Base-by-base conservation (phyloP, 1,139 yeast species). In the Kodamaea ohmeri region DNA sequence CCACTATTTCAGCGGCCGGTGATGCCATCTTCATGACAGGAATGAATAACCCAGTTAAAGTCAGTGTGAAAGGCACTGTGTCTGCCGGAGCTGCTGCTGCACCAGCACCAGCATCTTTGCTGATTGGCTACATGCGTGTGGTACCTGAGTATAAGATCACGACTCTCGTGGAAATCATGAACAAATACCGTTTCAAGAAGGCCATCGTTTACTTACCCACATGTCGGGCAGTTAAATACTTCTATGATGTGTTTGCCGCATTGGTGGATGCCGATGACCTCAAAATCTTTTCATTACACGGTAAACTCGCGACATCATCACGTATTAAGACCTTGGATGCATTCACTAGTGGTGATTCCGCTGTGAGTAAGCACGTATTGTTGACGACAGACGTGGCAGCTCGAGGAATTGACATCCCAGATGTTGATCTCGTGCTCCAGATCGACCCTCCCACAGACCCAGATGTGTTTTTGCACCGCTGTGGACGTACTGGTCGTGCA, bases 401-500 rank as follows among this genome's bases (percentile, higher is more conserved):
- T 0, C 72, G 97, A 59, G 97, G 97, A 30, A 78, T 90, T 22
- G 97, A 90, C 65, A 80, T 89, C 22, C 95, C 96, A 1, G 92
- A 88, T 42, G 96, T 89, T 12, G 97, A 90, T 53, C 63, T 89
- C 27, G 96, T 89, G 3, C 66, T 89, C 7, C 97, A 89, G 56
- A 50, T 88, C 27, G 96, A 89, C 47, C 95, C 97, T 2, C 97
- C 97, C 1, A 83, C 90, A 0, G 95, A 87, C 49, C 87, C 96
- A 0, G 96, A 89, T 45, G 90, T 85, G 45, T 92, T 89, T 52
- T 78, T 92, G 21, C 98, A 92, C 60, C 73, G 97, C 54, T 85
- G 92, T 39, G 98, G 98, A 37, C 80, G 98, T 61, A 92, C 98
- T 1, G 98, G 97, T 24, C 76, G 98, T 56, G 96, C 96, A 0